phyloP scores from a whole-genome alignment of 805 yeast species.

The Starmerella bombi region DNA sequence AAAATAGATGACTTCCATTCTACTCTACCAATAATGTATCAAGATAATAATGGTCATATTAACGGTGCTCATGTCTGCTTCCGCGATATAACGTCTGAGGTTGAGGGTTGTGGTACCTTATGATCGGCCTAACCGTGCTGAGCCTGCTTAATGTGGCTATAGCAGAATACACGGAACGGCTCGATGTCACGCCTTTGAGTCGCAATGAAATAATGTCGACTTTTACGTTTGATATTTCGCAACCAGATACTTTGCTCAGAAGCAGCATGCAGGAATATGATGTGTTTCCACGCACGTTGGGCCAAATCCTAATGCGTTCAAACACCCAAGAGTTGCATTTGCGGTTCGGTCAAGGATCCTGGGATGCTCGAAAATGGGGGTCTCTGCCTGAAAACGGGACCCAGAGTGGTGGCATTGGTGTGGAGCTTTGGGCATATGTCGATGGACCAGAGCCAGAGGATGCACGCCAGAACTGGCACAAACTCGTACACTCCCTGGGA shows the following conservation, averaged over 20 bases:
- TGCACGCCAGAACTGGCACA: constrained; percentile 51
- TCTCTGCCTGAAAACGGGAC: constrained; percentile 57
- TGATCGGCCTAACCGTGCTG: no score
- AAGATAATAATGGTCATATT: no score
- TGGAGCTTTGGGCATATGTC: constrained; percentile 79
- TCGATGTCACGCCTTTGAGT: constrained; percentile 59
- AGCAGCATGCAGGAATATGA: constrained; percentile 21
- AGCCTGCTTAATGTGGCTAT: no score
- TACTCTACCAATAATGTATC: no score
- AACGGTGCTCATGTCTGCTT: no score
- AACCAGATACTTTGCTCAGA: background rate
- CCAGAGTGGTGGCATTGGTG: constrained; percentile 84
- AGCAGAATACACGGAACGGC: constrained; percentile 40
- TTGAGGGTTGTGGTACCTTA: no score
- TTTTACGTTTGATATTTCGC: constrained; percentile 41
- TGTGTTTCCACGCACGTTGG: constrained; percentile 64
- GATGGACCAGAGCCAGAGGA: constrained; percentile 44
- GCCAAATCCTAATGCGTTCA: constrained; percentile 57
- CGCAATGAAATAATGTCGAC: constrained; percentile 55
- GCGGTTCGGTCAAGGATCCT: constrained; percentile 86
- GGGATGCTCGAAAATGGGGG: constrained; percentile 88
- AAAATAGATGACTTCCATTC: no score
- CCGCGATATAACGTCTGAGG: no score
- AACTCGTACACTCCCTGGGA: constrained; percentile 59
- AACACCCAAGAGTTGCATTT: constrained; percentile 64